Base-by-base conservation (phyloP, 257 asterid genomes). In the Solanum infundibuliforme region DNA sequence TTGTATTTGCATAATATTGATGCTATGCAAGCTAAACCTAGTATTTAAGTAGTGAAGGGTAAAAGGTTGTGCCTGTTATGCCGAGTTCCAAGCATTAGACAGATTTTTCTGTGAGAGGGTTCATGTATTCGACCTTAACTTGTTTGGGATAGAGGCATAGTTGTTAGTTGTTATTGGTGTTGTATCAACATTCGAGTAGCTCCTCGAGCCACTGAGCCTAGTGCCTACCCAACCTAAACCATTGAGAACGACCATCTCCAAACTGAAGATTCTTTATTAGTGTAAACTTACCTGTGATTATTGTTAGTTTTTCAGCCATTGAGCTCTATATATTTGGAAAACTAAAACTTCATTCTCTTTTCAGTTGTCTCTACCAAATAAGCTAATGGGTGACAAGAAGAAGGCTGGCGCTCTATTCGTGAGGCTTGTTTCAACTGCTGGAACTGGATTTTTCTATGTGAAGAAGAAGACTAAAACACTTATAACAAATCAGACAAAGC, bases 401-500 rank as follows among this genome's bases (percentile, higher is more conserved):
- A 85, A 85, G 66, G 87, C 81, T 36, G 81, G 81, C 5, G 81
- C 65, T 62, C 35, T 85, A 36, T 65, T 85, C 20, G 77, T 66
- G 77, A 85, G 60, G 41, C 84, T 77, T 27, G 62, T 77, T 77
- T 77, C 84, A 77, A 34, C 60, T 77, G 84, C 60, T 41, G 84
- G 87, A 32, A 85, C 87, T 23, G 81, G 81, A 27, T 85, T 85
- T 85, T 85, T 85, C 87, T 85, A 85, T 66, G 87, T 85, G 77
- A 85, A 85, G 82, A 66, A 85, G 82, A 85, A 85, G 65, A 85
- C 81, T 1, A 85, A 85, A 48, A 38, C 25, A 10, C 81, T 85
- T 36, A 0, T 66, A 85, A 85, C 39, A 36, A 85, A 14, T 72
- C 81, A 85, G 31, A 85, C 55, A 4, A 66, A 85, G 18, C 87